These are phyloP conservation scores for Ogataea kodamae DNA, from an alignment of 805 yeast species.

Conservation along the genomic window DNA sequence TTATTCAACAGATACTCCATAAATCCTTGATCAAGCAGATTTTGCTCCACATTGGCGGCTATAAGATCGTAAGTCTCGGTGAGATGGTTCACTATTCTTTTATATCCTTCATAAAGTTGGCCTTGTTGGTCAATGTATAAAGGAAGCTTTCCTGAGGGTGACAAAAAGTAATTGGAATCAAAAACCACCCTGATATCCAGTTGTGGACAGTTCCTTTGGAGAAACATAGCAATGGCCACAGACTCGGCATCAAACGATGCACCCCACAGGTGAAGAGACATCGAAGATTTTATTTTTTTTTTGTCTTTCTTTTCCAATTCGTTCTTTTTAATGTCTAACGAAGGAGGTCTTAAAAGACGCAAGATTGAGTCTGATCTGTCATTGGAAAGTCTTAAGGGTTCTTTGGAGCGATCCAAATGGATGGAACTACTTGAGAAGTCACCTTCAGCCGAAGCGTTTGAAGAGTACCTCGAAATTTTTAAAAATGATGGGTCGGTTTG, in stretches of 20 bases:
- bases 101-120: slow-evolving; percentile 40
- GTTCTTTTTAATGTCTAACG: slow-evolving; percentile 1
- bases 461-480: slow-evolving; percentile 58
- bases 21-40: slow-evolving; percentile 42
- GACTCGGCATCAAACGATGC: slow-evolving; percentile 52
- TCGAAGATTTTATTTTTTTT: slow-evolving; percentile 31
- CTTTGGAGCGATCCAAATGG: slow-evolving; percentile 54
- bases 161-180: slow-evolving; percentile 55
- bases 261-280: slow-evolving; percentile 46
- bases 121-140: slow-evolving; percentile 30
- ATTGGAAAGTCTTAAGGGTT: slow-evolving; percentile 6
- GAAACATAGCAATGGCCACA: slow-evolving; percentile 44
- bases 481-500: slow-evolving; percentile 71
- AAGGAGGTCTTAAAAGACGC: slow-evolving; percentile 12
- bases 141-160: slow-evolving; percentile 51
- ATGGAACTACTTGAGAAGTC: slow-evolving; percentile 45
- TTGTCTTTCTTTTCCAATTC: too few species aligned
- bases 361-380: slow-evolving; percentile 56
- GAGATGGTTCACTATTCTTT: slow-evolving; percentile 37
- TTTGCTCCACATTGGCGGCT: slow-evolving; percentile 6
- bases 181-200: slow-evolving; percentile 41
- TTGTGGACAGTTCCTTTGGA: slow-evolving; percentile 26
- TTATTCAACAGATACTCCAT: slow-evolving; percentile 40
- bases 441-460: slow-evolving; percentile 55
- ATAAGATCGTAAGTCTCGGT: slow-evolving; percentile 4